phyloP scores from a whole-genome alignment of 140 eudicot species.

The Flaveria floridana region DNA sequence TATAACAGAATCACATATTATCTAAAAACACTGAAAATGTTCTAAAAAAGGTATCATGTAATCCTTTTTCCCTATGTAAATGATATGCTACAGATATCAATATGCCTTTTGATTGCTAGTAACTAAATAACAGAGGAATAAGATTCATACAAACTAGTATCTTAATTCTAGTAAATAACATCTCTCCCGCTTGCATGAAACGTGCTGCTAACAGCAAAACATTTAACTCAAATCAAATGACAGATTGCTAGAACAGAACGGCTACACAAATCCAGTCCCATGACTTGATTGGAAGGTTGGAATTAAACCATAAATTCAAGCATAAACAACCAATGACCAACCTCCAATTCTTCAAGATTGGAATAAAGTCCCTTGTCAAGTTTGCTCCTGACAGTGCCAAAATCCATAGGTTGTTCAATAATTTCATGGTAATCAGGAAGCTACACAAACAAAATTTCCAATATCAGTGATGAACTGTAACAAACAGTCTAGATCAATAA shows the following conservation, averaged over 20 bases:
- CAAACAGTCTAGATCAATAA: conserved; percentile 21
- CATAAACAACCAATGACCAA: conserved; percentile 36
- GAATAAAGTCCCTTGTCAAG: conserved; percentile 61
- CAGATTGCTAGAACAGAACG: background rate
- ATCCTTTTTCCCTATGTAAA: background rate
- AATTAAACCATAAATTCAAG: conserved; percentile 14
- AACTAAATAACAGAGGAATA: background rate
- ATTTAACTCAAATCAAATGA: conserved; percentile 1
- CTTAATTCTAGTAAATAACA: background rate
- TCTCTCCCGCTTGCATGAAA: background rate
- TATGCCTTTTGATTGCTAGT: background rate
- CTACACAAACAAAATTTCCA: conserved; percentile 43
- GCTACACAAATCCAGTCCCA: background rate
- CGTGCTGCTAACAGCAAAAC: background rate
- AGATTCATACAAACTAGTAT: background rate
- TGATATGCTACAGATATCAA: background rate
- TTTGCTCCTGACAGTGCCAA: conserved; percentile 77
- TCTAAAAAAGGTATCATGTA: background rate
- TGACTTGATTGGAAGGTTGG: background rate
- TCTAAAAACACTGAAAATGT: background rate
- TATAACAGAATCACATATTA: background rate
- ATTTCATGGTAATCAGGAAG: conserved; percentile 94
- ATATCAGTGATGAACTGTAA: conserved; percentile 29
- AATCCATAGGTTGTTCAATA: conserved; percentile 88
- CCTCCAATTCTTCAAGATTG: conserved; percentile 86